phyloP scores from a whole-genome alignment of 345 rosid species.

The Hibiscus trionum region DNA sequence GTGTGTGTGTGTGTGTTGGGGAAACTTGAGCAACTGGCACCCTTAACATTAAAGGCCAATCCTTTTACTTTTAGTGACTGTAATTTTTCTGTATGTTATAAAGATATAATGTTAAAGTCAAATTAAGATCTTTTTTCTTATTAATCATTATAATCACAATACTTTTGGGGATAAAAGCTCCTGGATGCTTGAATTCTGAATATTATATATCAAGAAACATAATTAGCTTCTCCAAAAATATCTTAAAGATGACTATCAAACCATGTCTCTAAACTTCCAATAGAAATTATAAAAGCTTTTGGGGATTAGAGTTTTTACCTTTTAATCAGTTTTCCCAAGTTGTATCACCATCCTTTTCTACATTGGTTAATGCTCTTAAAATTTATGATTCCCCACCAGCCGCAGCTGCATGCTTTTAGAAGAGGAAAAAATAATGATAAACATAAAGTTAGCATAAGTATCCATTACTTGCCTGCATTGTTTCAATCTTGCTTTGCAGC shows the following conservation, averaged over 20 bases:
- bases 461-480: background rate
- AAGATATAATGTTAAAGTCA: background rate
- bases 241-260: background rate
- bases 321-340: background rate
- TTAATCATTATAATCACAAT: background rate
- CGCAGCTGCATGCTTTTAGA: background rate
- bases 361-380: background rate
- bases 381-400: background rate
- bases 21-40: background rate
- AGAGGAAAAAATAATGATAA: background rate
- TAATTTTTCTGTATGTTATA: background rate
- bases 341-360: background rate
- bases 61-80: background rate
- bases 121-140: background rate
- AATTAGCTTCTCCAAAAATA: background rate
- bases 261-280: background rate
- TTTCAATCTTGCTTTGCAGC: background rate
- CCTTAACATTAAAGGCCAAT: background rate
- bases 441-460: background rate
- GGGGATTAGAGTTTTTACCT: background rate
- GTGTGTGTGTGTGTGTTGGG: constrained; percentile 28
- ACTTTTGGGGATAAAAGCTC: background rate
- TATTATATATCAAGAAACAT: background rate
- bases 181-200: too few species aligned
- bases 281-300: background rate